Conservation (phyloP, 257 asterid species). For the Mitragyna speciosa region DNA sequence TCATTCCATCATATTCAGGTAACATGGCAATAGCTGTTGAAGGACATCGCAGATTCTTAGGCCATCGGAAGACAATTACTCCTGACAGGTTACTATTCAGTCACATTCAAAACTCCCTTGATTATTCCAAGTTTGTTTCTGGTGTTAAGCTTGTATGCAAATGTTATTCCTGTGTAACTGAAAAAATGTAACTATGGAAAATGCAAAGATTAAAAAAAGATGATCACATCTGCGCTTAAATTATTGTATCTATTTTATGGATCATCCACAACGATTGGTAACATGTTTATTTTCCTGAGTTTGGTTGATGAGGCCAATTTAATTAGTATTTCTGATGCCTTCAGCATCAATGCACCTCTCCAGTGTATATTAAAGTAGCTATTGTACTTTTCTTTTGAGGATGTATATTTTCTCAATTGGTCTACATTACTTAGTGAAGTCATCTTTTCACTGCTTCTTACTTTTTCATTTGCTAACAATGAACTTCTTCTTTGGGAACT, state of each 20-base stretch:
- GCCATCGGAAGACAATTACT: slow-evolving; percentile 78
- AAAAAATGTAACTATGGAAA: background rate
- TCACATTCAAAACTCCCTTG: background rate
- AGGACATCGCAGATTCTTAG: slow-evolving; percentile 89
- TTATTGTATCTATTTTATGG: background rate
- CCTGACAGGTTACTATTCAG: slow-evolving; percentile 65
- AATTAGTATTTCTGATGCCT: background rate
- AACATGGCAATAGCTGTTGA: slow-evolving; percentile 96
- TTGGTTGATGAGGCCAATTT: background rate
- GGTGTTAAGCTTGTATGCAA: background rate
- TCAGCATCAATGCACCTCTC: background rate
- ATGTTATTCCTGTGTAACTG: background rate
- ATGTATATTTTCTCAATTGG: too few relatives aligned
- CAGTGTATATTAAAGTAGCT: background rate
- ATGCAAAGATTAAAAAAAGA: background rate
- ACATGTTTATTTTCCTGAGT: background rate
- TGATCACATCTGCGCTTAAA: background rate
- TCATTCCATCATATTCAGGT: slow-evolving; percentile 87
- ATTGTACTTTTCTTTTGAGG: too few relatives aligned
- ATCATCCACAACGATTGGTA: too few relatives aligned
- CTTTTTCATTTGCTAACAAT: background rate
- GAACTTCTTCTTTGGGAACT: too few relatives aligned
- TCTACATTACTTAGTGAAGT: background rate
- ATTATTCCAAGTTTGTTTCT: background rate
- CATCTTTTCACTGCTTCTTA: background rate